phyloP scores from a whole-genome alignment of 805 yeast species.

The Cyberlindnera bimundalis region DNA sequence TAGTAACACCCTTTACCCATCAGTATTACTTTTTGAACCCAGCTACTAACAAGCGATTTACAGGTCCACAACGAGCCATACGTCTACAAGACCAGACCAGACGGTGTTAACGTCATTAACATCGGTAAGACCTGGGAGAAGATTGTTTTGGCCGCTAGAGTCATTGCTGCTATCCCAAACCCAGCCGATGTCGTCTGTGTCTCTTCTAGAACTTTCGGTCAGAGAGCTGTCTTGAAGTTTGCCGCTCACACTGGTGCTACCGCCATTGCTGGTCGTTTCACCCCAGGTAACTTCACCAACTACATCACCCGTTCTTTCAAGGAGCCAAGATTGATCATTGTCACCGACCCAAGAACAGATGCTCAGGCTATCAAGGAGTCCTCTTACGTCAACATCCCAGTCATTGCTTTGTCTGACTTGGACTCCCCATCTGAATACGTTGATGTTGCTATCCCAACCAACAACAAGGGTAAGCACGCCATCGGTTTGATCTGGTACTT shows the following conservation, averaged over 20 bases:
- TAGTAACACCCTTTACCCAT: no score
- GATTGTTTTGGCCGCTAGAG: slow-evolving; percentile 98
- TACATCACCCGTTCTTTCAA: slow-evolving; percentile 99
- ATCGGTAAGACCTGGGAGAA: slow-evolving; percentile 99
- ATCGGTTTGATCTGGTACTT: slow-evolving; percentile 99
- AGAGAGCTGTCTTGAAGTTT: slow-evolving; percentile 99
- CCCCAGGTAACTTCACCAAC: slow-evolving; percentile 99
- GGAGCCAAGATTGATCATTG: slow-evolving; percentile 99
- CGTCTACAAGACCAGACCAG: slow-evolving; percentile 98
- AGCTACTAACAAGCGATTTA: slow-evolving; percentile 8
- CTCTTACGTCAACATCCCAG: slow-evolving; percentile 99
- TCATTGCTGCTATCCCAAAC: slow-evolving; percentile 99
- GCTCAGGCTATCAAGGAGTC: slow-evolving; percentile 99
- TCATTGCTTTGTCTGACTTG: slow-evolving; percentile 96
- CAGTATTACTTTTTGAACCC: no score
- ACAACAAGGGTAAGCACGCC: slow-evolving; percentile 99
- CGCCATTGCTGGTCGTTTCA: slow-evolving; percentile 99
- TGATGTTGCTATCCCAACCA: slow-evolving; percentile 99
- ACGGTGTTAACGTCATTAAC: slow-evolving; percentile 98
- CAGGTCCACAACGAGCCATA: slow-evolving; percentile 95
- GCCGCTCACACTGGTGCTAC: slow-evolving; percentile 99
- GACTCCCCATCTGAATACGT: slow-evolving; percentile 99
- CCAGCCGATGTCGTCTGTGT: slow-evolving; percentile 98
- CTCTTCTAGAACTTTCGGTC: slow-evolving; percentile 99
- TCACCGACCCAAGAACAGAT: slow-evolving; percentile 99